Percentiles rank a stretch among this genome's conserved stretches.
These are phyloP conservation scores for Clarkia xantiana DNA, from an alignment of 345 rosid species.

Conservation along the genomic window DNA sequence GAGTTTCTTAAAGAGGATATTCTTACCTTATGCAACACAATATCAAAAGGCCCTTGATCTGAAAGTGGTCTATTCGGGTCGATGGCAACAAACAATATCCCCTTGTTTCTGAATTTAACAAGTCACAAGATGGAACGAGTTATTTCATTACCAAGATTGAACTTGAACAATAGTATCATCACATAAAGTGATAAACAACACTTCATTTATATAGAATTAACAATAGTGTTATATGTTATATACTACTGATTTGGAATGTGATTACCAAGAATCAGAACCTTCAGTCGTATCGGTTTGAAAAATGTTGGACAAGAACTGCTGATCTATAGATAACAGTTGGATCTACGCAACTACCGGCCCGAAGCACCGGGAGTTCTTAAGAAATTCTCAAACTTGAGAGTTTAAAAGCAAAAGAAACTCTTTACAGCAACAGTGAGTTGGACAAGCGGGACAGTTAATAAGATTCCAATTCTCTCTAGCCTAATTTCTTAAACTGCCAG, in stretches of 20 bases:
- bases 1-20: neutral
- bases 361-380: too few species aligned
- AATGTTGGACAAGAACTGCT: too few species aligned
- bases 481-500: constrained; percentile 6
- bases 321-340: too few species aligned
- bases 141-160: too few species aligned
- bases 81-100: constrained; percentile 59
- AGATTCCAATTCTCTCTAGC: constrained; percentile 1
- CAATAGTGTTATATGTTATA: too few species aligned
- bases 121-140: too few species aligned
- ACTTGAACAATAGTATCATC: too few species aligned
- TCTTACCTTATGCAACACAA: constrained; percentile 62
- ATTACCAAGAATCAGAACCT: too few species aligned
- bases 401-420: constrained; percentile 2
- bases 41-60: constrained; percentile 81
- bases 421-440: constrained; percentile 2
- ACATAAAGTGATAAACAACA: too few species aligned
- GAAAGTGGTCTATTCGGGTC: constrained; percentile 55
- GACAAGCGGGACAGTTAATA: constrained; percentile 1
- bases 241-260: too few species aligned
- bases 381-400: neutral
- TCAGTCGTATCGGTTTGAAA: too few species aligned
- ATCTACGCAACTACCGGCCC: neutral
- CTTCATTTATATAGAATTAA: too few species aligned
- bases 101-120: constrained; percentile 18